Conservation (phyloP, 768 basidiomycete species). For the Lentinula boryana region DNA sequence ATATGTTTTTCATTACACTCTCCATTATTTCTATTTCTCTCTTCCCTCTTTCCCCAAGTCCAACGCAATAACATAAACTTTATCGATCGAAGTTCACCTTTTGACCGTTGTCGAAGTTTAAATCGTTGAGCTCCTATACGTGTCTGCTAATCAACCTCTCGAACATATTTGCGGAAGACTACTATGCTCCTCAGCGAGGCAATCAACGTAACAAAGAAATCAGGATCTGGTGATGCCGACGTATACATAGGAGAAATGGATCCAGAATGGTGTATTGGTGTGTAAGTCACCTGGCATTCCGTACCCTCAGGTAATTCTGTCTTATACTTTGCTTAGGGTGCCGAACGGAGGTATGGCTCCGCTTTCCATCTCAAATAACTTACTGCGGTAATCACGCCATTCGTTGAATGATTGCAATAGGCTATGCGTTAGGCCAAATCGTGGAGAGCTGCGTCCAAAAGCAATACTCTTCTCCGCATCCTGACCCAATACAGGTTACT, state of each 20-base stretch:
- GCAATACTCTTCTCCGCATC: constrained; percentile 41
- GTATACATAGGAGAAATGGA: not conserved
- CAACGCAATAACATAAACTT: no score
- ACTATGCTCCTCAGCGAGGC: not conserved
- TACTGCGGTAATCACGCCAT: no score
- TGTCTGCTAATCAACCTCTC: no score
- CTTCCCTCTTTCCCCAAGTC: no score
- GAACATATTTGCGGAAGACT: not conserved
- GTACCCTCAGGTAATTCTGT: no score
- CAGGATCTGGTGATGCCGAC: not conserved
- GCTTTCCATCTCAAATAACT: not conserved
- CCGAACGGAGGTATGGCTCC: not conserved
- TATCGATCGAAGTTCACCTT: no score
- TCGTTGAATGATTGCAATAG: constrained; percentile 22
- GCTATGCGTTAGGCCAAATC: constrained; percentile 51
- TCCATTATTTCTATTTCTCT: no score
- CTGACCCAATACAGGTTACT: constrained; percentile 54
- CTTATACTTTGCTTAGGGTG: not conserved
- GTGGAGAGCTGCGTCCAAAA: constrained; percentile 48
- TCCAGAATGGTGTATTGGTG: not conserved
- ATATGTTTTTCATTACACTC: no score
- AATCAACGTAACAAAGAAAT: not conserved
- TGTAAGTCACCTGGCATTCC: not conserved
- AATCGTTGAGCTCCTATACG: no score
- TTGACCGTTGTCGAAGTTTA: no score